Evolutionary conservation across 129 eudicot species (phyloP).

Genomic region (Flaveria robusta): DNA sequence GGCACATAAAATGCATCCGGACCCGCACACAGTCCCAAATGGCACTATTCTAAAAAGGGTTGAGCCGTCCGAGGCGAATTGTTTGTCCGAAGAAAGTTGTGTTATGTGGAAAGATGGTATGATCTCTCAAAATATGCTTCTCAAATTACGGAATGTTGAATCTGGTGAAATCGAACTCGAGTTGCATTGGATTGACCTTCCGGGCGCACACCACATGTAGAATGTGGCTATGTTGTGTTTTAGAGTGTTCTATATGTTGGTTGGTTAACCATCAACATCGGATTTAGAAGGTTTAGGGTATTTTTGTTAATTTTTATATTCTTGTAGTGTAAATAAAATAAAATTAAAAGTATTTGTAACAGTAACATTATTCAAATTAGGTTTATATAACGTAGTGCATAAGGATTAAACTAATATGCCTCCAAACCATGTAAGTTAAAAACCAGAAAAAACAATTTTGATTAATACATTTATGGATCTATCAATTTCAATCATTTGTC

Average conservation of each 20-base stretch:
- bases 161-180: conserved; percentile 63
- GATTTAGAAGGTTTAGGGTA: neutral
- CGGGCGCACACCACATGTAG: conserved; percentile 30
- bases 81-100: conserved; percentile 51
- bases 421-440: neutral
- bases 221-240: conserved; percentile 19
- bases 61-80: conserved; percentile 43
- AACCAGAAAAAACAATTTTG: neutral
- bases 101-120: conserved; percentile 42
- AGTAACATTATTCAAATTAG: neutral
- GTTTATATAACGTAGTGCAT: neutral
- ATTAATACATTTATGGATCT: too few relatives aligned
- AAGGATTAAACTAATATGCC: neutral
- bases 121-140: conserved; percentile 44
- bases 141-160: conserved; percentile 53
- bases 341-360: neutral
- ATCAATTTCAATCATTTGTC: too few relatives aligned
- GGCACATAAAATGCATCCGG: conserved; percentile 36
- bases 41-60: conserved; percentile 50
- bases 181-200: conserved; percentile 58
- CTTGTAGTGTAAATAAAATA: neutral
- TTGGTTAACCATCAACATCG: conserved; percentile 15
- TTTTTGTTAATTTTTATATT: neutral
- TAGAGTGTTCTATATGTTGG: conserved; percentile 15
- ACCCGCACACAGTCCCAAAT: conserved; percentile 28